phyloP scores from a whole-genome alignment of 768 basidiomycete genomes.

The Mycena chlorophos region DNA sequence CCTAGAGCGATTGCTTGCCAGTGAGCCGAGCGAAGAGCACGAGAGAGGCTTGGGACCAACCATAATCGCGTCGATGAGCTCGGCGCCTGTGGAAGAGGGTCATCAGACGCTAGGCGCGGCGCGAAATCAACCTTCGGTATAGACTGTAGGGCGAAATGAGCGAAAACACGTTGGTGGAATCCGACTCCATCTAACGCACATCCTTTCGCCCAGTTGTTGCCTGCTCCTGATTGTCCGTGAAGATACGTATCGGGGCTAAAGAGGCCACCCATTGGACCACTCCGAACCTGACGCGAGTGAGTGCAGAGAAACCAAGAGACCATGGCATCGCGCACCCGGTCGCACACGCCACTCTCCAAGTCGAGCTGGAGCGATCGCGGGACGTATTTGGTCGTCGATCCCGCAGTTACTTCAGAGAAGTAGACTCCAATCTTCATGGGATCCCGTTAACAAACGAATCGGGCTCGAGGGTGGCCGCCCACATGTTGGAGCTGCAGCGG shows the following conservation, averaged over 20 bases:
- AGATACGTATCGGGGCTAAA: slow-evolving; percentile 90
- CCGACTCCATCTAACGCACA: slow-evolving; percentile 68
- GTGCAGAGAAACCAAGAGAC: not conserved
- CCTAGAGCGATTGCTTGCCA: slow-evolving; percentile 37
- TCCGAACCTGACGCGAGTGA: slow-evolving; percentile 50
- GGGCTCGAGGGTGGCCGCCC: slow-evolving; percentile 23
- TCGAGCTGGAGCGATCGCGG: slow-evolving; percentile 90
- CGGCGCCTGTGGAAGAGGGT: slow-evolving; percentile 60
- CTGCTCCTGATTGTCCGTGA: slow-evolving; percentile 61
- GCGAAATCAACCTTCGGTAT: slow-evolving; percentile 73
- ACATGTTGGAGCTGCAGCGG: slow-evolving; percentile 75
- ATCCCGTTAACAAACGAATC: slow-evolving; percentile 2
- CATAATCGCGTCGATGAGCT: slow-evolving; percentile 83
- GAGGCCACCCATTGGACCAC: slow-evolving; percentile 68
- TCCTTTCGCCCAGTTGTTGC: slow-evolving; percentile 97
- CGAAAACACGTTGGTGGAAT: slow-evolving; percentile 2
- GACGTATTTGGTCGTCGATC: slow-evolving; percentile 68
- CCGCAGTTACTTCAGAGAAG: slow-evolving; percentile 68
- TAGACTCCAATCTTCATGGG: slow-evolving; percentile 69
- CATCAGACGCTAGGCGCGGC: not conserved
- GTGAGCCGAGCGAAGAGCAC: slow-evolving; percentile 1
- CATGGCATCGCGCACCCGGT: slow-evolving; percentile 52
- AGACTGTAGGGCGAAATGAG: slow-evolving; percentile 49
- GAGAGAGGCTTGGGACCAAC: slow-evolving; percentile 36
- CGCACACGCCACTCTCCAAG: slow-evolving; percentile 84